Base-by-base conservation (phyloP, 495 filamentous ascomycete species). In the Podospora tetraspora region DNA sequence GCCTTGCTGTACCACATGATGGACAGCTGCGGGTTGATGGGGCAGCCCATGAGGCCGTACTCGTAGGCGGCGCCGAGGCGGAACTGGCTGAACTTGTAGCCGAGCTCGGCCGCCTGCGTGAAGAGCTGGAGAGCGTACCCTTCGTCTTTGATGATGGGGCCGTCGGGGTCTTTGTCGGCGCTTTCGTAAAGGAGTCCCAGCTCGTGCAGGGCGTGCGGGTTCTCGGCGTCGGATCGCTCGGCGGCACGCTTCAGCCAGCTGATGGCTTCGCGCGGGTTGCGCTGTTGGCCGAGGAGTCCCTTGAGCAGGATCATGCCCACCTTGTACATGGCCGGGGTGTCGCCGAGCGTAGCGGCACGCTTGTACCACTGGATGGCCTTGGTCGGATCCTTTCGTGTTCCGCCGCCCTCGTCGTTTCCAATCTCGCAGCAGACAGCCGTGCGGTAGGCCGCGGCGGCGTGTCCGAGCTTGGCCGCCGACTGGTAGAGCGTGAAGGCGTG, bases 311-410 rank as follows among this genome's bases (percentile, higher is more conserved):
- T 97, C 88, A 97, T 94, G 63, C 95, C 95, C 79, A 98, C 89
- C 78, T 99, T 99, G 81, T 97, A 99, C 93, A 97, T 96, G 25
- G 94, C 95, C 0, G 93, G 89, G 0, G 91, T 90, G 73, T 98
- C 94, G 13, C 95, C 95, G 6, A 97, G 83, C 8, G 90, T 87
- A 1, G 95, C 93, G 13, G 94, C 92, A 22, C 93, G 92, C 76
- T 93, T 93, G 76, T 98, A 99, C 95, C 95, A 99, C 74, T 97
- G 93, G 30, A 98, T 92, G 10, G 95, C 93, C 80, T 97, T 97
- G 71, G 92, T 78, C 3, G 92, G 91, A 76, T 99, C 95, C 69
- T 92, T 91, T 62, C 90, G 87, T 12, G 95, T 97, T 21, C 95
- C 95, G 63, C 94, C 94, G 59, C 92, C 92, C 72, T 95, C 92